phyloP scores from a whole-genome alignment of 2,329 filamentous ascomycete genomes.

The Aureobasidium mangrovei region DNA sequence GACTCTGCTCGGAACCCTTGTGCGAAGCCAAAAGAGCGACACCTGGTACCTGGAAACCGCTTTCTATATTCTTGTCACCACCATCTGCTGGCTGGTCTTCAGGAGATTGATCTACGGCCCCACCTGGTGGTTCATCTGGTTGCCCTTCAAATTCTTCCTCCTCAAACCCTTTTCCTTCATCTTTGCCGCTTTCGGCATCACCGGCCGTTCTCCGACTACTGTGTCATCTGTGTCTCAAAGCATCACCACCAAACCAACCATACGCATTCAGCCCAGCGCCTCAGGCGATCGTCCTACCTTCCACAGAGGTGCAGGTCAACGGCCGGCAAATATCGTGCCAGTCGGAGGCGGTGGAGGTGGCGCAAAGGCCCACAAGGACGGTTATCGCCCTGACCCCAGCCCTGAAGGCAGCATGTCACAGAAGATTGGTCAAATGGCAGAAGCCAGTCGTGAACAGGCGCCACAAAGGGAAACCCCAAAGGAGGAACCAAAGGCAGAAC shows the following conservation, averaged over 20 bases:
- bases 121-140: conserved; percentile 77
- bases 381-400: conserved; percentile 20
- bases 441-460: conserved; percentile 23
- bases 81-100: conserved; percentile 78
- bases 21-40: conserved; percentile 87
- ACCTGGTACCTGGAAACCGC: conserved; percentile 95
- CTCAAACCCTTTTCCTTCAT: conserved; percentile 16
- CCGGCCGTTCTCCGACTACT: background rate
- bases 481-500: conserved; percentile 18
- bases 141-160: conserved; percentile 43
- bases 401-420: conserved; percentile 31
- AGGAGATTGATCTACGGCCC: conserved; percentile 80
- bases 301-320: conserved; percentile 16
- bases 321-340: conserved; percentile 28
- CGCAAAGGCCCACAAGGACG: conserved; percentile 28
- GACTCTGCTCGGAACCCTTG: conserved; percentile 66
- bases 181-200: conserved; percentile 8
- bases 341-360: conserved; percentile 45
- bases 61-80: conserved; percentile 70
- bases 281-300: conserved; percentile 28
- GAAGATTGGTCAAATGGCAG: conserved; percentile 36
- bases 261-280: conserved; percentile 38
- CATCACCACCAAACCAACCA: conserved; percentile 12
- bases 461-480: conserved; percentile 17
- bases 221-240: background rate